Evolutionary conservation across 2,329 filamentous ascomycete genomes (phyloP).

Genomic region (Fulvia fulva): DNA sequence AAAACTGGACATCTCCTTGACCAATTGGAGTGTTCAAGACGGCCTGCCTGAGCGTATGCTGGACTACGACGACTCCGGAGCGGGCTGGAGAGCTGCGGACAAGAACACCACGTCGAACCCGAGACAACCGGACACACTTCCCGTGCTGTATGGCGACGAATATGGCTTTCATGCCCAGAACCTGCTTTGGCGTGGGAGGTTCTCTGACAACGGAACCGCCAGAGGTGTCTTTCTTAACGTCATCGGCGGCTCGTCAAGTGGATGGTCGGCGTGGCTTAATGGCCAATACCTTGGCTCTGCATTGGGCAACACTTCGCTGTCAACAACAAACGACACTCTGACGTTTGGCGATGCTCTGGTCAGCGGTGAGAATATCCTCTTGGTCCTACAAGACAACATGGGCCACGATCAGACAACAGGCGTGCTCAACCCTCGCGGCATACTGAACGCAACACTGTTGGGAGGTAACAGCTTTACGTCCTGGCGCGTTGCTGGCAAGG

Average conservation of each 20-base stretch:
- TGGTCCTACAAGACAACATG: constrained; percentile 58
- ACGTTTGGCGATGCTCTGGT: constrained; percentile 49
- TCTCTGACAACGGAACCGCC: constrained; percentile 30
- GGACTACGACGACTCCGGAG: constrained; percentile 42
- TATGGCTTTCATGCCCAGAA: constrained; percentile 42
- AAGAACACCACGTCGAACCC: constrained; percentile 37
- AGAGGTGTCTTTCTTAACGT: constrained; percentile 49
- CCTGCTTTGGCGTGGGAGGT: constrained; percentile 42
- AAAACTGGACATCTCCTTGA: constrained; percentile 20
- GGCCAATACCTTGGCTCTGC: constrained; percentile 54
- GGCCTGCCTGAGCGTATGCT: constrained; percentile 47
- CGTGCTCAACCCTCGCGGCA: constrained; percentile 50
- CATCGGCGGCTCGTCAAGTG: constrained; percentile 54
- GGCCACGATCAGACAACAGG: constrained; percentile 54
- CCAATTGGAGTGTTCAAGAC: constrained; percentile 47
- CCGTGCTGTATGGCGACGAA: constrained; percentile 41
- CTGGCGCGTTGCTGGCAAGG: constrained; percentile 58
- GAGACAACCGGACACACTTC: constrained; percentile 36
- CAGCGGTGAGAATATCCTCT: constrained; percentile 44
- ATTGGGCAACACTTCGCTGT: constrained; percentile 47
- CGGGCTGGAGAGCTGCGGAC: constrained; percentile 39
- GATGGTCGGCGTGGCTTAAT: constrained; percentile 58
- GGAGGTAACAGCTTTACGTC: constrained; percentile 43
- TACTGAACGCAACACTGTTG: constrained; percentile 51
- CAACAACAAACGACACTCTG: constrained; percentile 40